Base-by-base conservation (phyloP, 768 basidiomycete species). In the Kwoniella sp. region DNA sequence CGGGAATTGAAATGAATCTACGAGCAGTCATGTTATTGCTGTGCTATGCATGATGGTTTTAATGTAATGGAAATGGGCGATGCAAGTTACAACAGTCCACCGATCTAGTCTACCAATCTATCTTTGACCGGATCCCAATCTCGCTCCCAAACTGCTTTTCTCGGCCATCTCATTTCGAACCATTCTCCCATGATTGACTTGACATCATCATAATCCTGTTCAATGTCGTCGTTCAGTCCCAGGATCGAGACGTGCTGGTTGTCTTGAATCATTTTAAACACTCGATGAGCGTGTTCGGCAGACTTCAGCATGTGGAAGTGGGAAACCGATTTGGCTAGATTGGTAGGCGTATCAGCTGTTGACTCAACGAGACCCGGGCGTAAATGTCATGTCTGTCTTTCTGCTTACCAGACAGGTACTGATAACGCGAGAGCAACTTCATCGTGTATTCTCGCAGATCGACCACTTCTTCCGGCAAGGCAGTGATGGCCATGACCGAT, bases 161-260 rank as follows among this genome's bases (percentile, higher is more conserved):
- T 61, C 17, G 72, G 74, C 74, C 70, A 72, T 44, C 72, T 61
- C 55, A 53, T 55, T 44, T 68, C 69, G 44, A 69, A 73, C 74
- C 72, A 75, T 1, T 53, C 62, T 27, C 54, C 55, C 70, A 75
- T 72, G 21, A 71, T 65, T 7, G 36, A 55, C 27, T 61, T 59
- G 8, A 68, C 69, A 19, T 55, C 52, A 10, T 72, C 75, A 55
- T 77, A 79, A 13, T 70, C 69, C 27, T 66, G 40, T 15, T 68
- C 69, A 37, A 79, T 79, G 58, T 79, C 73, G 57, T 77, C 77
- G 57, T 79, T 79, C 47, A 79, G 54, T 0, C 77, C 75, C 19
- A 79, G 56, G 17, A 77, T 65, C 17, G 70, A 65, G 44, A 75
- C 69, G 10, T 40, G 19, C 6, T 63, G 56, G 54, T 68, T 67